Evolutionary conservation across 1,284 basidiomycete genomes (phyloP).

Genomic region (Hymenochaete sp.): DNA sequence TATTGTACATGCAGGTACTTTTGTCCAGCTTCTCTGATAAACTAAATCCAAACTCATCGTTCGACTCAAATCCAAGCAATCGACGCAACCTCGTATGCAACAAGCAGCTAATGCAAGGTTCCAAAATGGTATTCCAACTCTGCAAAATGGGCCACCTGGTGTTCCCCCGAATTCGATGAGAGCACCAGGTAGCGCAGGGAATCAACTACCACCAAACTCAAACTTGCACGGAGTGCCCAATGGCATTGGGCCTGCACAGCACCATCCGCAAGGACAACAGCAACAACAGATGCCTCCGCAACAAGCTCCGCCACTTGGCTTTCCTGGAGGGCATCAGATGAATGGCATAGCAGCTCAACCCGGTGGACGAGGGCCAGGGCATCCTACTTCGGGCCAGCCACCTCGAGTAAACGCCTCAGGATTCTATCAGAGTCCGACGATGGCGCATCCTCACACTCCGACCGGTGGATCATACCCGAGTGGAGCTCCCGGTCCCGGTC

Average conservation of each 20-base stretch:
- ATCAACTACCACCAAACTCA: slow-evolving; percentile 15
- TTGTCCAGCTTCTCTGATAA: too few species aligned
- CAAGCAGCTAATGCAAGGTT: slow-evolving; percentile 25
- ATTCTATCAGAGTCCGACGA: slow-evolving; percentile 13
- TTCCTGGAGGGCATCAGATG: slow-evolving; percentile 3
- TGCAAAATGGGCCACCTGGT: slow-evolving; percentile 5
- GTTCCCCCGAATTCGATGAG: neutral
- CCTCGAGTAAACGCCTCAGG: neutral
- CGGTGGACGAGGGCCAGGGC: neutral
- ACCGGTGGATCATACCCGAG: neutral
- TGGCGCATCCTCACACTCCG: slow-evolving; percentile 6
- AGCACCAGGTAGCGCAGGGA: slow-evolving; percentile 4
- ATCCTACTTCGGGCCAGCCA: neutral
- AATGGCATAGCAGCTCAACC: neutral
- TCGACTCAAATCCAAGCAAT: too few species aligned
- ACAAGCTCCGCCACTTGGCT: slow-evolving; percentile 8
- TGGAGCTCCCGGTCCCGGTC: slow-evolving; percentile 1
- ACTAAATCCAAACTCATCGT: too few species aligned
- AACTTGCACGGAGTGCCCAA: slow-evolving; percentile 25
- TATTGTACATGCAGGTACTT: slow-evolving; percentile 61
- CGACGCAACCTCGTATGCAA: slow-evolving; percentile 23
- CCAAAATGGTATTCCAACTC: slow-evolving; percentile 20
- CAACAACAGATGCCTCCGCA: slow-evolving; percentile 4
- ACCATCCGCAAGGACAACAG: slow-evolving; percentile 4
- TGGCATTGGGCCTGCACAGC: slow-evolving; percentile 22